Evolutionary conservation across 2,329 filamentous ascomycete genomes (phyloP).

Genomic region (Cryphonectria carpinicola): DNA sequence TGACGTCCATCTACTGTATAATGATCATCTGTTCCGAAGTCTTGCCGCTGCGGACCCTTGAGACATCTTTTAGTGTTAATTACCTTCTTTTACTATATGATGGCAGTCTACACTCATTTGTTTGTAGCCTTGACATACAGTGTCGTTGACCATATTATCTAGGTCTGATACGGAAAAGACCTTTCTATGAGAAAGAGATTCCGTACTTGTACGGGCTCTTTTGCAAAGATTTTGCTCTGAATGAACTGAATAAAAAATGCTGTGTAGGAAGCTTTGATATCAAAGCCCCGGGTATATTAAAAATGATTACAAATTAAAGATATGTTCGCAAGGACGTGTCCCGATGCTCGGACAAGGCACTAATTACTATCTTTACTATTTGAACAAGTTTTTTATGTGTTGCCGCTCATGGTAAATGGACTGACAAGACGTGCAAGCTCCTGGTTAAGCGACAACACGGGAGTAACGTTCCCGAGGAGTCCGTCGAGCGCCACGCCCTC

Average conservation of each 20-base stretch:
- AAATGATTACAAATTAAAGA: not conserved
- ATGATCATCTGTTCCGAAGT: not conserved
- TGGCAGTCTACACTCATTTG: not conserved
- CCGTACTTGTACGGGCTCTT: not conserved
- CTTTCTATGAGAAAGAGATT: not conserved
- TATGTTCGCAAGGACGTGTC: not conserved
- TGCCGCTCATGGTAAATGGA: not conserved
- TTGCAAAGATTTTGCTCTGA: not conserved
- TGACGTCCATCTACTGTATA: not conserved
- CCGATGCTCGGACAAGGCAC: not conserved
- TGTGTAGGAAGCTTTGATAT: not conserved
- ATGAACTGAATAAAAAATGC: not conserved
- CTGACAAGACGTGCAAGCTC: not conserved
- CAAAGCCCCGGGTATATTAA: not conserved
- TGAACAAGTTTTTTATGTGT: not conserved
- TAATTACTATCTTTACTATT: not conserved
- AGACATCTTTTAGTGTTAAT: not conserved
- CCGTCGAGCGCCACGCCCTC: not conserved
- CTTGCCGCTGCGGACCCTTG: not conserved
- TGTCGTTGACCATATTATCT: not conserved
- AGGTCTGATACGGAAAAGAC: too few species aligned
- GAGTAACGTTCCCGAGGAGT: not conserved
- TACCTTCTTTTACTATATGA: not conserved
- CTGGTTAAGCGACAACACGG: not conserved
- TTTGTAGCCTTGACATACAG: not conserved